phyloP scores from a whole-genome alignment of 1,139 yeast species.

The Arxiozyma bovina region DNA sequence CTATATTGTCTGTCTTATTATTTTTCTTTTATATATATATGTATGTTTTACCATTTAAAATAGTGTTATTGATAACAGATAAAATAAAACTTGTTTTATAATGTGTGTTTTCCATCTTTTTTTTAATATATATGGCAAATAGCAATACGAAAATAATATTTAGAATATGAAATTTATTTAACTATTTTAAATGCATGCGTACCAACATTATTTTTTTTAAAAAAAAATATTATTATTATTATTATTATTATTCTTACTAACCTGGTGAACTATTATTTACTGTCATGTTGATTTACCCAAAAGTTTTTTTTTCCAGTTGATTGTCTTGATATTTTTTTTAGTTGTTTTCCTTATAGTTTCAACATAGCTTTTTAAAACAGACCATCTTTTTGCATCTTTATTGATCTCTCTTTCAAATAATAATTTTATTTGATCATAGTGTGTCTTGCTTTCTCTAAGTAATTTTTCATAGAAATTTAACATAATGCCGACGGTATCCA shows the following conservation, averaged over 20 bases:
- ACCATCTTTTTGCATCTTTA: neutral
- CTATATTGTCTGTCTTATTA: neutral
- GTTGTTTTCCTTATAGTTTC: neutral
- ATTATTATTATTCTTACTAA: too few species aligned
- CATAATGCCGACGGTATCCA: neutral
- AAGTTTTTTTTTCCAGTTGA: neutral
- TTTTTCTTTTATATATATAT: too few species aligned
- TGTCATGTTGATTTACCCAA: neutral
- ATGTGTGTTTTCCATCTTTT: neutral
- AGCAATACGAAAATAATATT: neutral
- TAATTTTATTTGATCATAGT: neutral
- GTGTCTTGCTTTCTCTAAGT: neutral
- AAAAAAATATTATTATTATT: too few species aligned
- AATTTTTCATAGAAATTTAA: neutral
- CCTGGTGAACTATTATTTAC: neutral
- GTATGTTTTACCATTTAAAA: neutral
- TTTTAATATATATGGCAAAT: neutral
- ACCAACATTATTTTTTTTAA: too few species aligned
- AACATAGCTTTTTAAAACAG: neutral
- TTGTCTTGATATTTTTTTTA: neutral
- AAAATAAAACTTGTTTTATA: too few species aligned
- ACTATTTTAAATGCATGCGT: too few species aligned
- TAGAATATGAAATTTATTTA: neutral
- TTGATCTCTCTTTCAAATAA: neutral
- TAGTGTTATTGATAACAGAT: neutral